Percentiles rank a stretch among this genome's conserved stretches.
Evolutionary conservation across 768 basidiomycete genomes (phyloP).

Genomic region (Kwoniella dejecticola): DNA sequence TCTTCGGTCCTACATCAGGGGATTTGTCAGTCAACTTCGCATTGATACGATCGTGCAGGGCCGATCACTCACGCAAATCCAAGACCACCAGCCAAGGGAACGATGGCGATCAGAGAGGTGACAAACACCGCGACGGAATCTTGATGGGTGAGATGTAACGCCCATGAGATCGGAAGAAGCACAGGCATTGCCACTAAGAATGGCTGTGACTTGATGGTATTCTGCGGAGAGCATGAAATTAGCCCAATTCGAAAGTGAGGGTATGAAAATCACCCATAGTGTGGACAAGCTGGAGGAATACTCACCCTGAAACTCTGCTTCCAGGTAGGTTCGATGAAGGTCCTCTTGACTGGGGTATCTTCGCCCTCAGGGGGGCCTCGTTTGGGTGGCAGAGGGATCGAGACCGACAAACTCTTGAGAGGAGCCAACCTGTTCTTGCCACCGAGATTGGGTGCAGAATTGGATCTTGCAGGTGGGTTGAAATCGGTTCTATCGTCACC

Average conservation of each 20-base stretch:
- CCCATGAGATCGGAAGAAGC: slow-evolving; percentile 62
- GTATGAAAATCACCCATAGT: too few relatives aligned
- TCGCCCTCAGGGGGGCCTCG: slow-evolving; percentile 19
- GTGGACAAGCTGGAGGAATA: background rate
- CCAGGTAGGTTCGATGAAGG: slow-evolving; percentile 26
- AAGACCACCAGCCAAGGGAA: slow-evolving; percentile 57
- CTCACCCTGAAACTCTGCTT: slow-evolving; percentile 29
- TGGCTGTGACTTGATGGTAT: slow-evolving; percentile 35
- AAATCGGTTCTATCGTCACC: slow-evolving; percentile 9
- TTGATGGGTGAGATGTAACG: slow-evolving; percentile 57
- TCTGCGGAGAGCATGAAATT: slow-evolving; percentile 18
- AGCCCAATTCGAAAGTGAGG: background rate
- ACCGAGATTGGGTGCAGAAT: slow-evolving; percentile 11
- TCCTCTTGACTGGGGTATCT: slow-evolving; percentile 12
- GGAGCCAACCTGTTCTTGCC: slow-evolving; percentile 15
- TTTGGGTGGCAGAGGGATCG: slow-evolving; percentile 21
- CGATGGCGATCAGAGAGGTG: slow-evolving; percentile 59
- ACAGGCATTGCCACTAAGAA: slow-evolving; percentile 48
- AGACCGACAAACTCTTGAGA: slow-evolving; percentile 12
- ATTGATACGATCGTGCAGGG: background rate
- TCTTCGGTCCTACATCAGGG: slow-evolving; percentile 61
- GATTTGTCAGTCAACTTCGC: slow-evolving; percentile 54
- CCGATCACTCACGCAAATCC: slow-evolving; percentile 33
- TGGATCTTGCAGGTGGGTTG: slow-evolving; percentile 12
- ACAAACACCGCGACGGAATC: slow-evolving; percentile 59